Conservation (phyloP, 176 grass and related monocot genomes). For the Triticum urartu region DNA sequence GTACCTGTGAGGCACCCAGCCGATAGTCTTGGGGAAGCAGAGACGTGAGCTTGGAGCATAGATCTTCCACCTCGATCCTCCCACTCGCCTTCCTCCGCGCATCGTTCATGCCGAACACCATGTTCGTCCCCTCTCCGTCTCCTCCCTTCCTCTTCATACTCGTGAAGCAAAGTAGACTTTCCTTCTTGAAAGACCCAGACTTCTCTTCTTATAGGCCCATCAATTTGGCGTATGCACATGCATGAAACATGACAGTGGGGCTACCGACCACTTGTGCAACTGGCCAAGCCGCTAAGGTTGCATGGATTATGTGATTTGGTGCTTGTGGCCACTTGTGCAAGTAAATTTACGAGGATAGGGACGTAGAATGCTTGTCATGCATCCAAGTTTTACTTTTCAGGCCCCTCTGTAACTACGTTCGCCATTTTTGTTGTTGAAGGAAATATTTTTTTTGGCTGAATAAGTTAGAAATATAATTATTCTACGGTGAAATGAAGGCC, state of each 20-base stretch:
- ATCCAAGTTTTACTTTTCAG: not conserved
- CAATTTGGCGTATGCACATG: constrained; percentile 5
- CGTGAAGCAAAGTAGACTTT: not conserved
- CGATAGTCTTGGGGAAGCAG: constrained; percentile 13
- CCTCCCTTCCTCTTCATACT: not conserved
- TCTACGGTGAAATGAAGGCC: too few species aligned
- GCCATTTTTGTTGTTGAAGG: too few species aligned
- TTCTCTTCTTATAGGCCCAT: constrained; percentile 12
- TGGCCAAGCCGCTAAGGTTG: not conserved
- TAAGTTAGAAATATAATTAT: too few species aligned
- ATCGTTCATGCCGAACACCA: constrained; percentile 11
- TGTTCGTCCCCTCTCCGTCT: not conserved
- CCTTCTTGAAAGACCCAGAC: not conserved
- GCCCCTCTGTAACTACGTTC: too few species aligned
- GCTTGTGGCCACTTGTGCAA: constrained; percentile 5
- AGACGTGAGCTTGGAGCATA: constrained; percentile 28
- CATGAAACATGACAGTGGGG: not conserved
- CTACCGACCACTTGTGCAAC: constrained; percentile 6
- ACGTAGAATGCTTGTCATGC: not conserved
- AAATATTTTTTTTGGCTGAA: too few species aligned
- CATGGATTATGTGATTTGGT: not conserved
- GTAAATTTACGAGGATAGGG: not conserved
- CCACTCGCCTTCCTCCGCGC: not conserved
- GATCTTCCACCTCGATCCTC: constrained; percentile 3
- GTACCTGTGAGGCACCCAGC: constrained; percentile 2